Evolutionary conservation across 352 stramenopile genomes (phyloP).

Genomic region (Phytopythium helicoides): DNA sequence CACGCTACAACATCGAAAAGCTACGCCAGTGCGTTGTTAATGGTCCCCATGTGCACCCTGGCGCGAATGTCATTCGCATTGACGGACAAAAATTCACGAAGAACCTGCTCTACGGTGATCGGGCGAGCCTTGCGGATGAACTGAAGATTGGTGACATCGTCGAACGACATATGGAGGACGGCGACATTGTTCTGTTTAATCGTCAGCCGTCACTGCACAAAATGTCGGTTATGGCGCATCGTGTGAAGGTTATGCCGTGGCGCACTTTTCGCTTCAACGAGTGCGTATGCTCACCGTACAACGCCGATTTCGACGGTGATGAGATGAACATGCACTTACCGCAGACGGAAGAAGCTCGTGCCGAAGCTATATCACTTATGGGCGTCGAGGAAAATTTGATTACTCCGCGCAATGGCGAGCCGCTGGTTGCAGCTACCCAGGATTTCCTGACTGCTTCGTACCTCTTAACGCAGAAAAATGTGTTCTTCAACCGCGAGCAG

Average conservation of each 20-base stretch:
- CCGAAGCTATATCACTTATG: constrained; percentile 97
- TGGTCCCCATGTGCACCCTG: constrained; percentile 94
- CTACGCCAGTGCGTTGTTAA: constrained; percentile 95
- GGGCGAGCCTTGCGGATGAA: constrained; percentile 90
- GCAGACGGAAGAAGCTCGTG: constrained; percentile 98
- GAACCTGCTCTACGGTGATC: constrained; percentile 94
- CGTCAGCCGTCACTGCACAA: constrained; percentile 99
- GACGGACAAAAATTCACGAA: constrained; percentile 86
- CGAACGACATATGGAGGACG: constrained; percentile 99
- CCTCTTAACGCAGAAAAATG: constrained; percentile 97
- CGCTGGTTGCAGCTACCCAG: constrained; percentile 97
- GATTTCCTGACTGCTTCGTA: constrained; percentile 99
- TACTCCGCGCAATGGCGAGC: constrained; percentile 97
- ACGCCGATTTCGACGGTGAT: constrained; percentile 99
- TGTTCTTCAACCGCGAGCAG: constrained; percentile 97
- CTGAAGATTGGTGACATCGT: constrained; percentile 98
- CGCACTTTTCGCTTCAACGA: constrained; percentile 99
- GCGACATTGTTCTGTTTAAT: constrained; percentile 99
- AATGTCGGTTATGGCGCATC: constrained; percentile 98
- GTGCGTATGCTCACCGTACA: constrained; percentile 99
- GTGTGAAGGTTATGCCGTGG: constrained; percentile 94
- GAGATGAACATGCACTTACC: constrained; percentile 99
- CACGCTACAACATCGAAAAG: constrained; percentile 98
- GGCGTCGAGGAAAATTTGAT: constrained; percentile 98
- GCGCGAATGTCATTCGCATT: constrained; percentile 93